A percentile compares a stretch with the other conserved stretches of the same genome.
These are phyloP conservation scores for Alnus rubra DNA, from an alignment of 306 rosid genomes.

Conservation along the genomic window DNA sequence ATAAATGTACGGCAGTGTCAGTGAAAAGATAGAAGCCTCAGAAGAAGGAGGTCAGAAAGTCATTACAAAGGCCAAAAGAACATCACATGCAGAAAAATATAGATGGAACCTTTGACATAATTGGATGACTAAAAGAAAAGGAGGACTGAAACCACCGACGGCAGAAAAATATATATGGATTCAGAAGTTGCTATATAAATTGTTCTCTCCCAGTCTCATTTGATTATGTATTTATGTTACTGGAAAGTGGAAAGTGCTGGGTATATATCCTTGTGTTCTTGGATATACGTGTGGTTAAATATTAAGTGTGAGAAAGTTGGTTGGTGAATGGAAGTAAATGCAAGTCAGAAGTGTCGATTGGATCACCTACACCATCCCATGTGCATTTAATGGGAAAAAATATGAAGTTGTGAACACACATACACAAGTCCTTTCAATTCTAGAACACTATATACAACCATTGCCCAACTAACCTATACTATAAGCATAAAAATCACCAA, in stretches of 20 bases:
- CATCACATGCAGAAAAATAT: neutral
- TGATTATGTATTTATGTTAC: neutral
- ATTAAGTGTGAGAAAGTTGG: conserved; percentile 24
- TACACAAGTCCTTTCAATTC: neutral
- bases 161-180: conserved; percentile 16
- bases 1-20: conserved; percentile 39
- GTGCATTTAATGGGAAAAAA: conserved; percentile 31
- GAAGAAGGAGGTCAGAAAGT: conserved; percentile 28
- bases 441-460: neutral
- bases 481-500: neutral
- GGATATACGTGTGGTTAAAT: conserved; percentile 26
- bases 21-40: conserved; percentile 14
- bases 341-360: conserved; percentile 27
- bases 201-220: neutral
- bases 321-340: conserved; percentile 44
- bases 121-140: conserved; percentile 18
- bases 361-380: conserved; percentile 23
- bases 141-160: conserved; percentile 26
- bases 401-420: neutral
- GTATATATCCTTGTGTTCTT: neutral
- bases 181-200: conserved; percentile 6
- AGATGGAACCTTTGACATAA: conserved; percentile 53
- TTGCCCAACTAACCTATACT: no score
- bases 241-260: neutral
- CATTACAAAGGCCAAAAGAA: conserved; percentile 20